These are phyloP conservation scores for Tylopilus plumbeoviolaceoides DNA, from an alignment of 768 basidiomycete genomes.

Conservation along the genomic window DNA sequence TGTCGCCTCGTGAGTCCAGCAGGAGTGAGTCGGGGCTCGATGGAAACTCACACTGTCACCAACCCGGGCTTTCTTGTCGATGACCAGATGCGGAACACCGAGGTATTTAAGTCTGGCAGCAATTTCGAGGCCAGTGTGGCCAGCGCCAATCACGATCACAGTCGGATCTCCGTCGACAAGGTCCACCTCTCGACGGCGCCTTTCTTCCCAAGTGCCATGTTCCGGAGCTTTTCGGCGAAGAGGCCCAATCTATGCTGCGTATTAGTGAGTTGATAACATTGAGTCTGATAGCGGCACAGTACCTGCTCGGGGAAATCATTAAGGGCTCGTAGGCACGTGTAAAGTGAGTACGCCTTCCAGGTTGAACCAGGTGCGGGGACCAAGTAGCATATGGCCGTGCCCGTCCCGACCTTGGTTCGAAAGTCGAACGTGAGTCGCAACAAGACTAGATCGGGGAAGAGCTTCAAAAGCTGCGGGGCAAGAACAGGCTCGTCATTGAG, in stretches of 20 bases:
- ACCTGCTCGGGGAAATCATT: conserved; percentile 52
- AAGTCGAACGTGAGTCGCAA: conserved; percentile 55
- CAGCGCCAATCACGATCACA: conserved; percentile 61
- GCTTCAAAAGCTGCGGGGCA: conserved; percentile 32
- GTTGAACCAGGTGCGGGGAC: conserved; percentile 38
- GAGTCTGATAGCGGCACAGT: background rate
- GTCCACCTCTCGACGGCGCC: conserved; percentile 19
- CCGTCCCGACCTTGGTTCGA: conserved; percentile 44
- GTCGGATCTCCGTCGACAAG: conserved; percentile 50
- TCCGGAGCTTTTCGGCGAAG: background rate
- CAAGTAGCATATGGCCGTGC: conserved; percentile 51
- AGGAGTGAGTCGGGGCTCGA: background rate
- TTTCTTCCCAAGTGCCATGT: conserved; percentile 43
- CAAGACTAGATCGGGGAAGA: conserved; percentile 56
- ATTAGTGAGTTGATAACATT: background rate
- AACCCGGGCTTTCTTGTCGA: conserved; percentile 50
- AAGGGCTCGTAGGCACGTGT: conserved; percentile 58
- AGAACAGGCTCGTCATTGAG: conserved; percentile 21
- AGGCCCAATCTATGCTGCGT: background rate
- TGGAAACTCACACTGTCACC: conserved; percentile 40
- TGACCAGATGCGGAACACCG: conserved; percentile 50
- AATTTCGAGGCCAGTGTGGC: conserved; percentile 62
- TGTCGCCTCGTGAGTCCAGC: conserved; percentile 8
- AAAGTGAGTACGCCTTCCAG: conserved; percentile 62
- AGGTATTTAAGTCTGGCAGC: conserved; percentile 65